Evolutionary conservation across 345 rosid genomes (phyloP).

Genomic region (Raphanus sativus): DNA sequence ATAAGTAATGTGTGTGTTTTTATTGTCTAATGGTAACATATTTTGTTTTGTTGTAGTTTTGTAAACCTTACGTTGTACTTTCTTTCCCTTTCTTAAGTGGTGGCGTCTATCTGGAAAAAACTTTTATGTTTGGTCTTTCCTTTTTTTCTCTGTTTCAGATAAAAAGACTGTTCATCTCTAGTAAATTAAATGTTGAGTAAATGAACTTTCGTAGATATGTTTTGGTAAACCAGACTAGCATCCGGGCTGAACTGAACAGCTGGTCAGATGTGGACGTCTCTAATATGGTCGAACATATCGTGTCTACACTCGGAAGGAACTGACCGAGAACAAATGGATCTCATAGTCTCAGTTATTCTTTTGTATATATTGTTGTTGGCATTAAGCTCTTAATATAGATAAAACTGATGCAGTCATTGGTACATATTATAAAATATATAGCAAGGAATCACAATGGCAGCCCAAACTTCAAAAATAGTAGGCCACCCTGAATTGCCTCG

Average conservation of each 20-base stretch:
- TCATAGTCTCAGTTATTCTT: not conserved
- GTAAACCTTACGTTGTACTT: constrained; percentile 22
- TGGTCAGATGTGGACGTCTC: not conserved
- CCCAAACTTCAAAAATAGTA: constrained; percentile 16
- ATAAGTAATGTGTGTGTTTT: not conserved
- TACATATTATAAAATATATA: not conserved
- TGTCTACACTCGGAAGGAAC: not conserved
- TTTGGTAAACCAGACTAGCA: no score
- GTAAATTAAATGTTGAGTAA: not conserved
- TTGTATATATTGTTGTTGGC: not conserved
- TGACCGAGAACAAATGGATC: no score
- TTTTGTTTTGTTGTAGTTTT: not conserved
- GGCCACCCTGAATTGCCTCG: not conserved
- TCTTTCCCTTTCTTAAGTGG: constrained; percentile 1
- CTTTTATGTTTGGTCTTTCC: not conserved
- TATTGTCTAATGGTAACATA: constrained; percentile 22
- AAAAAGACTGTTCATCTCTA: not conserved
- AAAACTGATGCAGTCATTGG: not conserved
- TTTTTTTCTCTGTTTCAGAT: not conserved
- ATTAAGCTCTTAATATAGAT: not conserved
- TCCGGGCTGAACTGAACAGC: not conserved
- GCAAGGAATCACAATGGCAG: constrained; percentile 14
- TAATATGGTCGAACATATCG: not conserved
- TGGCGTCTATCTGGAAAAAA: constrained; percentile 1
- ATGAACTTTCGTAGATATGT: not conserved